phyloP scores from a whole-genome alignment of 345 rosid genomes.

The Bruguiera sexangula region DNA sequence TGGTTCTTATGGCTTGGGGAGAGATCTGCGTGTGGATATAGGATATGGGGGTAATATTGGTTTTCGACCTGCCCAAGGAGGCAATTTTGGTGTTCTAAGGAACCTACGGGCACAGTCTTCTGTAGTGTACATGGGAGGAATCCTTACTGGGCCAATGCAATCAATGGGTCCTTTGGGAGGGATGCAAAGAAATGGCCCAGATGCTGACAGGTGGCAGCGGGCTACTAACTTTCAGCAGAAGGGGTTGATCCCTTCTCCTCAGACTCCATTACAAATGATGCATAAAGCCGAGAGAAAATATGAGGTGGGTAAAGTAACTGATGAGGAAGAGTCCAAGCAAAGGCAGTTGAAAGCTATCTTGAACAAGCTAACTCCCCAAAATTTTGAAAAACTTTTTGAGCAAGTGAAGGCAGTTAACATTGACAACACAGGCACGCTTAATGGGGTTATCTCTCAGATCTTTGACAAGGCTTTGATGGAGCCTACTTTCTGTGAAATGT shows the following conservation, averaged over 20 bases:
- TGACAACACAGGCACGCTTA: conserved; percentile 72
- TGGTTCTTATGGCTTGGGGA: conserved; percentile 47
- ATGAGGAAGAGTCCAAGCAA: conserved; percentile 81
- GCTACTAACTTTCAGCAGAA: conserved; percentile 56
- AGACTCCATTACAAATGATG: conserved; percentile 75
- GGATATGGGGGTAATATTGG: conserved; percentile 48
- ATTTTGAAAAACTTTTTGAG: conserved; percentile 89
- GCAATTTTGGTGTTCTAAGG: conserved; percentile 67
- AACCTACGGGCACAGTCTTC: conserved; percentile 63
- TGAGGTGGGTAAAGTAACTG: conserved; percentile 75
- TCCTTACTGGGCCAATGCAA: conserved; percentile 72
- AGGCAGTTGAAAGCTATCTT: conserved; percentile 83
- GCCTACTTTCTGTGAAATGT: conserved; percentile 99
- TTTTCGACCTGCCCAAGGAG: conserved; percentile 70
- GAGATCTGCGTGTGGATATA: conserved; percentile 46
- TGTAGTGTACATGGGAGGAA: conserved; percentile 41
- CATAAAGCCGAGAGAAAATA: conserved; percentile 93
- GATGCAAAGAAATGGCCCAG: conserved; percentile 55
- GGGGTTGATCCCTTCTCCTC: conserved; percentile 87
- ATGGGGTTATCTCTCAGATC: conserved; percentile 80
- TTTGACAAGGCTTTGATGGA: conserved; percentile 98
- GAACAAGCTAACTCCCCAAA: conserved; percentile 96
- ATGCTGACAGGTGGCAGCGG: conserved; percentile 89
- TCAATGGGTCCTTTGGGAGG: conserved; percentile 61
- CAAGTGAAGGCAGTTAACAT: conserved; percentile 86